Conservation (phyloP, 2,329 filamentous ascomycete genomes). For the Ilyonectria robusta region DNA sequence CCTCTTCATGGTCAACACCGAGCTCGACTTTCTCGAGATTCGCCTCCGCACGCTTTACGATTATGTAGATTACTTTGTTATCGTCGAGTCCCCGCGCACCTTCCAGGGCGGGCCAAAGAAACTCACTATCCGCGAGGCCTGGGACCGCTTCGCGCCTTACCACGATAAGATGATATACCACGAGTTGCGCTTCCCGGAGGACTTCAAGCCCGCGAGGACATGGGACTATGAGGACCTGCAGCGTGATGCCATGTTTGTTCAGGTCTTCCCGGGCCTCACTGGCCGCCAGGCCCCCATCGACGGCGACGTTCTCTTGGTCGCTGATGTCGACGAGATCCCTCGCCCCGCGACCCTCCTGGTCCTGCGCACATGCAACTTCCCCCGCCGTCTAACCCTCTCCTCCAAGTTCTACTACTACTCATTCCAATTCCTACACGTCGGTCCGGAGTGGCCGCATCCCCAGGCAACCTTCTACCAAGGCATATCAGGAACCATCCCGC, state of each 20-base stretch:
- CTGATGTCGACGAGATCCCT: conserved; percentile 73
- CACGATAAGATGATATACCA: conserved; percentile 74
- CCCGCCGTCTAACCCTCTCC: conserved; percentile 65
- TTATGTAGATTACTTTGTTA: conserved; percentile 75
- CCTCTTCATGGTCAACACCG: conserved; percentile 73
- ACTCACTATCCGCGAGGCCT: conserved; percentile 66
- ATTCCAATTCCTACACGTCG: conserved; percentile 64
- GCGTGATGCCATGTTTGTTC: conserved; percentile 70
- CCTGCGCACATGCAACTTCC: conserved; percentile 66
- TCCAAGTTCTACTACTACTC: conserved; percentile 71
- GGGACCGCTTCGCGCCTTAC: conserved; percentile 66
- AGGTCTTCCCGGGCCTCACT: conserved; percentile 66
- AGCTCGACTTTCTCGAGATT: conserved; percentile 77
- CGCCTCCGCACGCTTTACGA: conserved; percentile 70
- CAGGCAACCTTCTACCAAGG: conserved; percentile 69
- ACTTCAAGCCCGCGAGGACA: conserved; percentile 54
- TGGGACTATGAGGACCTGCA: conserved; percentile 69
- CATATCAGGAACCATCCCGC: conserved; percentile 62
- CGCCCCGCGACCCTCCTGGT: conserved; percentile 64
- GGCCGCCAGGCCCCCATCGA: conserved; percentile 57
- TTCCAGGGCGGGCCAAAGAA: conserved; percentile 72
- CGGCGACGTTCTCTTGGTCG: conserved; percentile 71
- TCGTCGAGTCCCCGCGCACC: conserved; percentile 71
- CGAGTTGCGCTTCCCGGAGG: conserved; percentile 62
- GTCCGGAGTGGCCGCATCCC: conserved; percentile 67